Evolutionary conservation across 768 basidiomycete species (phyloP).

Genomic region (Mycena olivaceomarginata): DNA sequence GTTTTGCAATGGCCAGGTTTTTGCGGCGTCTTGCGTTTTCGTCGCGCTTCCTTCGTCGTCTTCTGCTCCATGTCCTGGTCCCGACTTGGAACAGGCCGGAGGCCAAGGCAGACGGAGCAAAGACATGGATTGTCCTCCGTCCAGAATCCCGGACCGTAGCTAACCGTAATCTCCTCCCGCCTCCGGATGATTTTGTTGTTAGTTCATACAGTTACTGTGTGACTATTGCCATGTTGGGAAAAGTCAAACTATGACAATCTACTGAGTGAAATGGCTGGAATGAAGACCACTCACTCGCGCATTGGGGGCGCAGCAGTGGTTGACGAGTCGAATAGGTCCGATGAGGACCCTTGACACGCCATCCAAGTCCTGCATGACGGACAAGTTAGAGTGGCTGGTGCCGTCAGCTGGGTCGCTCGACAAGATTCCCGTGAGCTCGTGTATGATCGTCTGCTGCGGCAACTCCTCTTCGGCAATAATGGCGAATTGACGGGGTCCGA

Average conservation of each 20-base stretch:
- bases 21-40: not conserved
- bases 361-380: conserved; percentile 14
- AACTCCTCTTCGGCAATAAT: conserved; percentile 7
- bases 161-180: conserved; percentile 1
- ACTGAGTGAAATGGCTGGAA: conserved; percentile 3
- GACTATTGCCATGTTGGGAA: conserved; percentile 8
- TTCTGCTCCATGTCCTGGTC: not conserved
- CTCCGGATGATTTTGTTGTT: not conserved
- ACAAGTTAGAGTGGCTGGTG: conserved; percentile 6
- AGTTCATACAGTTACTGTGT: conserved; percentile 7
- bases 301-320: conserved; percentile 4
- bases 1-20: conserved; percentile 1
- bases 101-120: not conserved
- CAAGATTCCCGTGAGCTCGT: conserved; percentile 1
- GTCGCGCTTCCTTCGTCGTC: not conserved
- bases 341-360: conserved; percentile 6
- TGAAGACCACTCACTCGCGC: conserved; percentile 10
- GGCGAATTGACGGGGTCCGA: conserved; percentile 4
- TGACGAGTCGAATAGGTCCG: not conserved
- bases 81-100: not conserved
- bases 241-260: conserved; percentile 5
- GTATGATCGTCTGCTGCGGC: not conserved
- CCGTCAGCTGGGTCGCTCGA: conserved; percentile 14
- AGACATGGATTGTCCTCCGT: conserved; percentile 5
- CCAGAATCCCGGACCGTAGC: conserved; percentile 8